Base-by-base conservation (phyloP, 768 basidiomycete genomes). In the Strobilomyces echinocephalus region DNA sequence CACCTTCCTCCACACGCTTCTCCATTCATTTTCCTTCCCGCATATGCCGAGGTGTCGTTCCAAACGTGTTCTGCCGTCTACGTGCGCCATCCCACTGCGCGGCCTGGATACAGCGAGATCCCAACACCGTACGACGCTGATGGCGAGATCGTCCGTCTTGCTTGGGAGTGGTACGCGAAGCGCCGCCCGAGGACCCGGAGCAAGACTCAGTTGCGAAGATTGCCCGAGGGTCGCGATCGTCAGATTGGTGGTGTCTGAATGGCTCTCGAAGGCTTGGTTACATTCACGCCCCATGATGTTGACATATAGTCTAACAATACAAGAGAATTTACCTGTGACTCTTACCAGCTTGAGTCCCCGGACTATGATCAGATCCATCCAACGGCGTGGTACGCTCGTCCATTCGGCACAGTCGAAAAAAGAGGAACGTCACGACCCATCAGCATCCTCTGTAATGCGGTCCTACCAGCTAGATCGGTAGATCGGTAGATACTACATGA, bases 111-210 rank as follows among this genome's bases (percentile, higher is more conserved):
- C 72, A 91, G 88, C 15, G 97, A 99, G 70, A 88, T 99, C 35
- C 92, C 95, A 7, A 91, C 90, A 5, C 97, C 97, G 3, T 98
- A 88, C 69, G 92, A 95, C 57, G 94, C 97, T 0, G 95, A 97
- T 63, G 97, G 97, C 16, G 90, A 95, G 59, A 77, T 97, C 12
- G 80, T 98, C 56, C 85, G 91, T 53, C 80, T 91, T 53, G 87
- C 91, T 4, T 99, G 97, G 97, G 95, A 95, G 72, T 97, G 91
- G 91, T 97, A 93, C 63, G 79, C 84, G 55, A 77, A 83, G 69
- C 75, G 81, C 47, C 77, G 88, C 26, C 82, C 88, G 3, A 72
- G 87, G 59, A 76, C 87, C 53, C 74, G 88, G 60, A 83, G 84
- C 58, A 78, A 80, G 72, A 73, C 70, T 42, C 82, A 86, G 72